Base-by-base conservation (phyloP, 2,329 filamentous ascomycete genomes). In the Pseudogymnoascus sp. region DNA sequence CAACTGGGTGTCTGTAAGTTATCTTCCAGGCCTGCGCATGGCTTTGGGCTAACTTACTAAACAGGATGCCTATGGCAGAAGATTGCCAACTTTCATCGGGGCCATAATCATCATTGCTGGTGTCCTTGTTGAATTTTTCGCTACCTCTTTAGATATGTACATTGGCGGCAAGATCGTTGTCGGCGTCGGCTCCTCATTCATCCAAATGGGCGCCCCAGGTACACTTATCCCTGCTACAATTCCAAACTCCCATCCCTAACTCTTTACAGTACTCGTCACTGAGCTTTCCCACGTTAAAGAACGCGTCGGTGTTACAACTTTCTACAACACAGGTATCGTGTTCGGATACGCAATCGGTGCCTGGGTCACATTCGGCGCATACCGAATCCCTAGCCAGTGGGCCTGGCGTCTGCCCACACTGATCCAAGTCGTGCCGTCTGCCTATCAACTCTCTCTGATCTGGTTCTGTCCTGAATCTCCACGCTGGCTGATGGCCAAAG, bases 381-480 rank as follows among this genome's bases (percentile, higher is more conserved):
- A 66, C 54, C 61, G 64, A 14, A 69, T 70, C 38, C 60, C 41
- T 50, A 67, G 64, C 32, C 63, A 66, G 6, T 82, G 79, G 81
- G 75, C 75, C 0, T 80, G 78, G 81, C 73, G 79, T 50, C 73
- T 82, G 16, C 82, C 81, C 0, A 79, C 78, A 1, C 71, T 83
- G 3, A 68, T 81, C 1, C 82, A 85, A 67, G 76, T 77, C 43
- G 62, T 78, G 4, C 78, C 76, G 11, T 77, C 77, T 12, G 62
- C 76, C 12, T 67, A 60, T 30, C 59, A 60, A 30, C 12, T 60
- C 41, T 37, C 12, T 50, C 73, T 76, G 35, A 72, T 75, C 5
- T 78, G 75, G 22, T 74, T 80, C 64, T 71, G 82, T 6, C 81
- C 81, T 0, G 81, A 84, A 65, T 80, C 77, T 28, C 81, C 81